Base-by-base conservation (phyloP, 2,329 filamentous ascomycete species). In the Cryphonectria naterciae region DNA sequence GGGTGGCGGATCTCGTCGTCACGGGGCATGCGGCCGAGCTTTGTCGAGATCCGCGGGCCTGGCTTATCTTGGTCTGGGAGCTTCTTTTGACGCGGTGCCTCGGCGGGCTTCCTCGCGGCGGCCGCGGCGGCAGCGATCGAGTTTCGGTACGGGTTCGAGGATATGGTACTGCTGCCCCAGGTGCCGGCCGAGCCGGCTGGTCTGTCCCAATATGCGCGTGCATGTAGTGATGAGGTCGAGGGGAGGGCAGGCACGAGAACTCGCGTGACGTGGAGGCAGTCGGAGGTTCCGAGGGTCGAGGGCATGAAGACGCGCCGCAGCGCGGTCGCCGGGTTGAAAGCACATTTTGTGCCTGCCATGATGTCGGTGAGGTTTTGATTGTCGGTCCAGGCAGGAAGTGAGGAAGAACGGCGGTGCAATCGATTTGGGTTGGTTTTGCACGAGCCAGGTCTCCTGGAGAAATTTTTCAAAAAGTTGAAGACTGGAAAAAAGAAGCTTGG, bases 261-360 rank as follows among this genome's bases (percentile, higher is more conserved):
- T 22, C 69, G 65, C 17, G 71, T 67, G 49, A 73, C 62, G 63
- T 69, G 71, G 17, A 73, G 69, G 25, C 66, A 69, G 46, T 65
- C 60, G 32, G 71, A 54, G 25, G 35, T 35, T 22, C 68, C 70
- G 68, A 80, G 77, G 73, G 77, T 75, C 67, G 80, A 80, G 63
- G 79, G 78, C 74, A 86, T 74, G 74, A 87, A 85, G 64, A 86
- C 82, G 68, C 81, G 79, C 62, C 83, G 81, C 6, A 88, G 81
- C 72, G 84, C 84, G 49, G 79, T 75, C n/a, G 82, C 81, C 67
- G 84, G 81, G 73, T 81, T 83, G 76, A 82, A 83, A 58, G 85
- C 74, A 72, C 83, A 85, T 68, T 74, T 71, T 35, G 79, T 71
- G 68, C 76, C 72, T 70, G 75, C 81, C 83, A 86, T 86, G 32